phyloP scores from a whole-genome alignment of 176 grass and related monocot genomes.

The Hsuehochloa calcarea region DNA sequence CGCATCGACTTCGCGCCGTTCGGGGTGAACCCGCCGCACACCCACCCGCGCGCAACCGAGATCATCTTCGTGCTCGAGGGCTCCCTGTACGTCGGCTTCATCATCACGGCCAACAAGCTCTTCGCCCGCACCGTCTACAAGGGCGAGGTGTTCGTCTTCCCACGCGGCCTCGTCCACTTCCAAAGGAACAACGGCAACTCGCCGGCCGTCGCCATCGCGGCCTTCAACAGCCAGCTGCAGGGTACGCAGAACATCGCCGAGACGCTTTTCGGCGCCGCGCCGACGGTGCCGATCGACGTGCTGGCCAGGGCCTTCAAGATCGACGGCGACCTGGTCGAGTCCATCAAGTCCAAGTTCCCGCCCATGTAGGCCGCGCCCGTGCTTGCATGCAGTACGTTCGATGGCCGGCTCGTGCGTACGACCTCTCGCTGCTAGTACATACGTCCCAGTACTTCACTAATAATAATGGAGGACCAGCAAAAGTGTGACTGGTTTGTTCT shows the following conservation, averaged over 20 bases:
- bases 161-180: conserved; percentile 57
- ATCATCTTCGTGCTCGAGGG: too few relatives aligned
- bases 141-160: conserved; percentile 66
- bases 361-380: too few relatives aligned
- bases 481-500: background rate
- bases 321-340: conserved; percentile 34
- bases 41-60: too few relatives aligned
- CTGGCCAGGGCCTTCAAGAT: conserved; percentile 37
- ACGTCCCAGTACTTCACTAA: background rate
- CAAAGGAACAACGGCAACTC: conserved; percentile 35
- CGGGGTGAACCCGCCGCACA: too few relatives aligned
- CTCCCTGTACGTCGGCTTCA: conserved; percentile 52
- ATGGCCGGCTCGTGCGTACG: background rate
- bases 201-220: conserved; percentile 30
- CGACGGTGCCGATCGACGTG: conserved; percentile 39
- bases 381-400: too few relatives aligned
- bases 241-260: conserved; percentile 32
- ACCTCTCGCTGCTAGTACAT: too few relatives aligned
- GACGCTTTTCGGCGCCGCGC: conserved; percentile 44
- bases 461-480: background rate
- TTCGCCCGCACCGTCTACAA: conserved; percentile 20
- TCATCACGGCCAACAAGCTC: conserved; percentile 42
- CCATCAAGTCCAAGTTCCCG: conserved; percentile 49
- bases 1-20: conserved; percentile 55
- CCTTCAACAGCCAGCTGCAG: conserved; percentile 66